phyloP scores from a whole-genome alignment of 768 basidiomycete genomes.

The Leucocoprinus leucothites region DNA sequence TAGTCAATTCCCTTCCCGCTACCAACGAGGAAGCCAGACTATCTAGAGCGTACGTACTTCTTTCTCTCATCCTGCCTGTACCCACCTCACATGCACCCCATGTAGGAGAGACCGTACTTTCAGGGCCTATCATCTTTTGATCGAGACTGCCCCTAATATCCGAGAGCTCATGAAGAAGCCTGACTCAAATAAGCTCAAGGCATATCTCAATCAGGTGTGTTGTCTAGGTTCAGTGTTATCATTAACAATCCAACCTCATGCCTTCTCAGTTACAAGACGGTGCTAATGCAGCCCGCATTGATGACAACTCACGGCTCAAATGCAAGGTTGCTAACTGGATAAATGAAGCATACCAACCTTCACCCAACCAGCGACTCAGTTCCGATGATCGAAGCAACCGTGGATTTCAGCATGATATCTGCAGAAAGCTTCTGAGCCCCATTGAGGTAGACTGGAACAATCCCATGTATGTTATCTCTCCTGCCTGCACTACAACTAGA shows the following conservation, averaged over 20 bases:
- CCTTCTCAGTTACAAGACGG: constrained; percentile 21
- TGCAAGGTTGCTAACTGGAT: constrained; percentile 21
- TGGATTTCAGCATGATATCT: constrained; percentile 22
- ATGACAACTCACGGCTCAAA: constrained; percentile 20
- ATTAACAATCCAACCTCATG: too few relatives aligned
- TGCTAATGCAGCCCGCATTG: constrained; percentile 20
- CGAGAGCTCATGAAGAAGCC: background rate
- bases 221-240: too few relatives aligned
- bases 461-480: background rate
- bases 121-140: background rate
- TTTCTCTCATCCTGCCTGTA: too few relatives aligned
- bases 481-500: too few relatives aligned
- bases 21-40: too few relatives aligned
- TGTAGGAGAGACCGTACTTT: background rate
- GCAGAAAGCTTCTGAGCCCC: constrained; percentile 25
- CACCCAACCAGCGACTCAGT: constrained; percentile 8
- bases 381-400: constrained; percentile 6
- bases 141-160: background rate
- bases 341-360: constrained; percentile 3
- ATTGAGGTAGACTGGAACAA: constrained; percentile 25
- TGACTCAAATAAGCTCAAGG: background rate
- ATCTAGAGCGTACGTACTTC: too few relatives aligned
- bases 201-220: background rate
- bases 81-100: too few relatives aligned
- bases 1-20: too few relatives aligned